Base-by-base conservation (phyloP, 1,284 basidiomycete genomes). In the Apiotrichum sp. region DNA sequence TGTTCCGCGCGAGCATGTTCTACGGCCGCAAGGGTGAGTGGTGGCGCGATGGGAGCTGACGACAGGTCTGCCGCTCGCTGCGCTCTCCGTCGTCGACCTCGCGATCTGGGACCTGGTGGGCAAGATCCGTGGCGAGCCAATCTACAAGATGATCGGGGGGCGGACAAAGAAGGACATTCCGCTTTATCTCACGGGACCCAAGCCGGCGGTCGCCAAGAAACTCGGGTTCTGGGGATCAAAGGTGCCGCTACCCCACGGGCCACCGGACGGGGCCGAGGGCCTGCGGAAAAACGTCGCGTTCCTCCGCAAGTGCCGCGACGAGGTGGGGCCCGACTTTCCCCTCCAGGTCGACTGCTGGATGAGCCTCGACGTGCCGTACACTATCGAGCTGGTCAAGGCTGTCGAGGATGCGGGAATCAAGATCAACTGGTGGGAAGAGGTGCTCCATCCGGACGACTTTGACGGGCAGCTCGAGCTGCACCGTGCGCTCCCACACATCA, bases 61-160 rank as follows among this genome's bases (percentile, higher is more conserved):
- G 47, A 16, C 47, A 71, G 79, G 80, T 57, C 72, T 81, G 11
- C 75, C 79, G 8, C 69, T 81, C 32, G 79, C 79, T 5, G 79
- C 77, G 29, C 74, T 79, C 55, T 78, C 76, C 11, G 84, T 83
- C 4, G 83, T 78, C 60, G 75, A 77, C 54, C 66, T 76, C 34
- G 80, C 81, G 33, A 73, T 82, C 55, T 81, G 80, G 81, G 81
- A 82, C 62, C 71, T 81, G 1, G 64, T 81, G 14, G 81, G 81
- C 53, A 81, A 81, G 69, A 76, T 82, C 58, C 77, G 81, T 34
- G 70, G 71, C 29, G 80, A 82, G 68, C 81, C 81, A 2, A 77
- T 82, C 55, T 81, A 81, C 76, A 80, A 81, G 72, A 78, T 81
- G 76, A 82, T 81, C 59, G 81, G 80, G 38, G 80, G 80, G 6